Conservation (phyloP, 2,329 filamentous ascomycete genomes). For the Botryotinia globosa region DNA sequence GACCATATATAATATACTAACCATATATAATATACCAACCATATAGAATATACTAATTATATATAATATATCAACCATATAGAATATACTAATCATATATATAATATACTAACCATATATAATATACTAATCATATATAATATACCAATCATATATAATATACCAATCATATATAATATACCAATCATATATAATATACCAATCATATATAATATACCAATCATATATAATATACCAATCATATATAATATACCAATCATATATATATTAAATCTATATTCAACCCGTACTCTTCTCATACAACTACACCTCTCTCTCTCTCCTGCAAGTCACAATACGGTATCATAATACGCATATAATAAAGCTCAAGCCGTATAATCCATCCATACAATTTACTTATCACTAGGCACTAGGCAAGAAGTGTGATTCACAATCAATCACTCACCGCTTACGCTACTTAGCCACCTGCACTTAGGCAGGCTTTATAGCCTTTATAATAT, state of each 20-base stretch:
- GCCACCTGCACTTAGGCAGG: background rate
- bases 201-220: background rate
- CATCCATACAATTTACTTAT: background rate
- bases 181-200: too few species aligned
- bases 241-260: background rate
- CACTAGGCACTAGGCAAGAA: background rate
- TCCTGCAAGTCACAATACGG: background rate
- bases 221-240: background rate
- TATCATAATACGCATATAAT: background rate
- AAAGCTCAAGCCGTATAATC: background rate
- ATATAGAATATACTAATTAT: background rate
- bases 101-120: background rate
- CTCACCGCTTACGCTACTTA: slow-evolving; percentile 20
- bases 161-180: background rate
- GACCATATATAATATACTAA: too few species aligned
- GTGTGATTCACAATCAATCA: slow-evolving; percentile 9
- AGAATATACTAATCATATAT: too few species aligned
- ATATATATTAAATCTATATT: background rate
- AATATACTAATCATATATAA: too few species aligned
- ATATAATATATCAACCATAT: too few species aligned
- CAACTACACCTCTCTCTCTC: background rate
- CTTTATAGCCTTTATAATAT: background rate
- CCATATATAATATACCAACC: background rate
- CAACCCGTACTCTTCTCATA: background rate
- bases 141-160: too few species aligned